Conservation (phyloP, 192 early-diverging fungal genomes). For the Podila epicladia region DNA sequence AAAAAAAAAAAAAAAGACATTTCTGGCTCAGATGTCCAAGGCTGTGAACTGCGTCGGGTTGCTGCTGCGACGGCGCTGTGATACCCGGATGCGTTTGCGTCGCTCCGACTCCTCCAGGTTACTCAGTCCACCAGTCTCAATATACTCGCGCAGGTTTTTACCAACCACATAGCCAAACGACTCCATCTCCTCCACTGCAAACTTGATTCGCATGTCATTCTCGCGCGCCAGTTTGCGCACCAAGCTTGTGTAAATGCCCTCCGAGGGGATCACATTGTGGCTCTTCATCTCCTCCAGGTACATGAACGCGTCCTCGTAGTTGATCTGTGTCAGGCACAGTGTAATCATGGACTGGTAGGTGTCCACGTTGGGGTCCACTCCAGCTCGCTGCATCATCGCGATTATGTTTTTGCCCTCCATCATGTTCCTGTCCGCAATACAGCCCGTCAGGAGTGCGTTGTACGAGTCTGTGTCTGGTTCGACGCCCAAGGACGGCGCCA, state of each 20-base stretch:
- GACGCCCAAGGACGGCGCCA: slow-evolving; percentile 51
- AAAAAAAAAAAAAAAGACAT: too few species aligned
- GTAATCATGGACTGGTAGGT: slow-evolving; percentile 68
- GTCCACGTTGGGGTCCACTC: slow-evolving; percentile 58
- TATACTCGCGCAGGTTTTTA: slow-evolving; percentile 35
- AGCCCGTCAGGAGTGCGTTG: slow-evolving; percentile 63
- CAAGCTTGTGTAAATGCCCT: slow-evolving; percentile 59
- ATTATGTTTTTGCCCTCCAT: slow-evolving; percentile 61
- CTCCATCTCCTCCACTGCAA: slow-evolving; percentile 73
- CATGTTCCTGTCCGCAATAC: slow-evolving; percentile 58
- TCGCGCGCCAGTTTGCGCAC: slow-evolving; percentile 66
- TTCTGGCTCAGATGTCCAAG: too few species aligned
- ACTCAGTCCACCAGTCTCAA: slow-evolving; percentile 40
- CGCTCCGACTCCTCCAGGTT: slow-evolving; percentile 45
- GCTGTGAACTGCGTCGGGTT: slow-evolving; percentile 1
- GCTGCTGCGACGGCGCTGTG: slow-evolving; percentile 36
- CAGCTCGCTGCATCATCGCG: slow-evolving; percentile 57
- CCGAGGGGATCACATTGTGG: slow-evolving; percentile 64
- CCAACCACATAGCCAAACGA: slow-evolving; percentile 62
- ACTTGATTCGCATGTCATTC: slow-evolving; percentile 65
- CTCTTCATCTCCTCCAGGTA: slow-evolving; percentile 80
- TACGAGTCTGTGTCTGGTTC: slow-evolving; percentile 65
- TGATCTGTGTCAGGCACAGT: slow-evolving; percentile 58
- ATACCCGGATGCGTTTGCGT: slow-evolving; percentile 29
- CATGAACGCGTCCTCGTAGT: slow-evolving; percentile 81